Evolutionary conservation across 1,284 basidiomycete species (phyloP).

Genomic region (Melampsora americana): DNA sequence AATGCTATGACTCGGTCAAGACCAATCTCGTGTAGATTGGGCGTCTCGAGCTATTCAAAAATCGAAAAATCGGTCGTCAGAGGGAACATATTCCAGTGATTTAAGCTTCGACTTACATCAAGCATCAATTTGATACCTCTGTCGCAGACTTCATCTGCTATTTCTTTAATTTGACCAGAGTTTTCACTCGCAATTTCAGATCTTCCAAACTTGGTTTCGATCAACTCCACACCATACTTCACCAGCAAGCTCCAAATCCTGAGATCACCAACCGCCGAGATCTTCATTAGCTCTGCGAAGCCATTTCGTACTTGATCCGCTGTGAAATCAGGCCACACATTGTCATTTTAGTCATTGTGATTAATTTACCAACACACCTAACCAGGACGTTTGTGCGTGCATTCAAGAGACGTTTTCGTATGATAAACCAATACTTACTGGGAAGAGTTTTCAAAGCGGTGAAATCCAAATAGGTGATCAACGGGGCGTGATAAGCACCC

Average conservation of each 20-base stretch:
- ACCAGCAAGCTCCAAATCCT: conserved; percentile 56
- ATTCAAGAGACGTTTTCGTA: neutral
- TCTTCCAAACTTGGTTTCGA: conserved; percentile 57
- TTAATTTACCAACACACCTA: neutral
- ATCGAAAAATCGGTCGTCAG: neutral
- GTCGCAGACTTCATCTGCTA: conserved; percentile 56
- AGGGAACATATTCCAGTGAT: neutral
- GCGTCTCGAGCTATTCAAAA: conserved; percentile 54
- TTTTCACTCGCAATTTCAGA: conserved; percentile 51
- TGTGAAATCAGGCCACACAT: neutral
- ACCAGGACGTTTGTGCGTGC: neutral
- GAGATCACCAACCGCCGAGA: conserved; percentile 57
- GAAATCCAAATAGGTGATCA: conserved; percentile 59
- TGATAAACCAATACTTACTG: conserved; percentile 48
- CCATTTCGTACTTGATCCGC: conserved; percentile 55
- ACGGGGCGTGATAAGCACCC: conserved; percentile 58
- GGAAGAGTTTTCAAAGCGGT: conserved; percentile 57
- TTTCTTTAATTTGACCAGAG: conserved; percentile 52
- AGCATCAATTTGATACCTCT: conserved; percentile 58
- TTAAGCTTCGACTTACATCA: neutral
- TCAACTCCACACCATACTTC: conserved; percentile 57
- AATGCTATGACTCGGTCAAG: conserved; percentile 59
- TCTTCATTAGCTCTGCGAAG: conserved; percentile 58
- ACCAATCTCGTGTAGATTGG: conserved; percentile 58
- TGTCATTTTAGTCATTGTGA: neutral